phyloP scores from a whole-genome alignment of 176 grass and related monocot species.

The Triticum urartu region DNA sequence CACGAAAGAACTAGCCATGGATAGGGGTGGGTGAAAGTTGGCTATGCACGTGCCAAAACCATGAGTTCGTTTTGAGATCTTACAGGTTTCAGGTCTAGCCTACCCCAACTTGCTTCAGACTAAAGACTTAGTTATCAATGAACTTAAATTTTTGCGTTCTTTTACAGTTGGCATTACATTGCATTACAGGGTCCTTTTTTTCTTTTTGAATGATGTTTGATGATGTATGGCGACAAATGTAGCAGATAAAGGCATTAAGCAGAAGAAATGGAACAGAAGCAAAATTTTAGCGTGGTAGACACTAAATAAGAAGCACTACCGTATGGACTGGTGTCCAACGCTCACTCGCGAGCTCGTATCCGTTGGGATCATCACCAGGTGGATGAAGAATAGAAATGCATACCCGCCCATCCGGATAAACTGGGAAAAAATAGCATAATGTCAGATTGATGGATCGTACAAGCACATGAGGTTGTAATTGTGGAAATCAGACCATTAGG shows the following conservation, averaged over 20 bases:
- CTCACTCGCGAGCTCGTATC: constrained; percentile 94
- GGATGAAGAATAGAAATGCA: constrained; percentile 99
- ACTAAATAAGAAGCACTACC: constrained; percentile 37
- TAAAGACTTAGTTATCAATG: neutral
- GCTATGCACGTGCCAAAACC: too few relatives aligned
- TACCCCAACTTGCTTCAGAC: too few relatives aligned
- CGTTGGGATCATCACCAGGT: constrained; percentile 93
- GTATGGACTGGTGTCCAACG: constrained; percentile 97
- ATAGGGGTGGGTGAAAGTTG: too few relatives aligned
- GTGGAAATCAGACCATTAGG: constrained; percentile 76
- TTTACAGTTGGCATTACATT: neutral
- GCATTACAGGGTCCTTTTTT: neutral
- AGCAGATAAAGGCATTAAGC: neutral
- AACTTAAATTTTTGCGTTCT: neutral
- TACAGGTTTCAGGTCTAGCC: too few relatives aligned
- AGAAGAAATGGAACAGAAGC: neutral
- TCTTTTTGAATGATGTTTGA: neutral
- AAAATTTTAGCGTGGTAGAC: neutral
- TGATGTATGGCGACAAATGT: neutral
- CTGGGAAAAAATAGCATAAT: constrained; percentile 36
- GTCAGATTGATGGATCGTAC: neutral
- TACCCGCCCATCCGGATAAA: constrained; percentile 86
- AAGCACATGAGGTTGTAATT: constrained; percentile 12
- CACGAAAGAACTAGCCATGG: too few relatives aligned
- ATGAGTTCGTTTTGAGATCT: too few relatives aligned